Evolutionary conservation across 768 basidiomycete species (phyloP), one percentile per base, ranked within the genome.

Genomic region (Mycena kentingensis): DNA sequence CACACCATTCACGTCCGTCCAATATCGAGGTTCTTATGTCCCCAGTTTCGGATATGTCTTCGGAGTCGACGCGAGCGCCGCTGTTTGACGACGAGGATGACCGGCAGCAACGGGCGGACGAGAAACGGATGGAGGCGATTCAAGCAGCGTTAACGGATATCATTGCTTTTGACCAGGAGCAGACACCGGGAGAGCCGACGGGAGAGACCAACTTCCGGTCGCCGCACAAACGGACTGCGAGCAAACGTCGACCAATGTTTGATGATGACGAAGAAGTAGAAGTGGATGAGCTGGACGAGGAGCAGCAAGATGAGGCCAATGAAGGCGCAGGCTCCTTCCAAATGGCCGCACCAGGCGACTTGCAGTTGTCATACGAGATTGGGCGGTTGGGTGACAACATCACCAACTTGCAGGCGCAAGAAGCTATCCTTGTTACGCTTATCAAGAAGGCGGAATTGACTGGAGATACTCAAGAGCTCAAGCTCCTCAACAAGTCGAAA

Each of bases 61-160:
- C 80, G 1, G 77, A 82, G 22, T 70, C 77, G n/a, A 69, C 82
- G 2, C 77, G 90, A 38, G 83, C 87, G 0, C 90, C 90, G 7
- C 74, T 95, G 19, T 94, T 95, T 56, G 83, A 87, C 58, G 88
- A 91, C 60, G 85, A 88, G 1, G 86, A 88, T 55, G 88, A 92
- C 53, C 81, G 77, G 53, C 73, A 72, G 56, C 84, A 87, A 41
- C 78, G 84, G 42, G 84, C 82, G 41, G 88, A 96, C 67, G 82
- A 88, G 46, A 79, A 88, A 60, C 79, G 93, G 32, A 97, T 98
- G 84, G 93, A 94, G 62, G 95, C 96, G 3, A 97, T 98, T 18
- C 93, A 94, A 62, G 94, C 94, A 7, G 97, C 97, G 4, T 74
- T 99, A 56, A 94, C 91, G 10, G 92, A 96, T 65, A 98, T 99